Percentiles rank a stretch among this genome's conserved stretches.
These are phyloP conservation scores for Naganishia kalamii DNA, from an alignment of 768 basidiomycete species.

Conservation along the genomic window DNA sequence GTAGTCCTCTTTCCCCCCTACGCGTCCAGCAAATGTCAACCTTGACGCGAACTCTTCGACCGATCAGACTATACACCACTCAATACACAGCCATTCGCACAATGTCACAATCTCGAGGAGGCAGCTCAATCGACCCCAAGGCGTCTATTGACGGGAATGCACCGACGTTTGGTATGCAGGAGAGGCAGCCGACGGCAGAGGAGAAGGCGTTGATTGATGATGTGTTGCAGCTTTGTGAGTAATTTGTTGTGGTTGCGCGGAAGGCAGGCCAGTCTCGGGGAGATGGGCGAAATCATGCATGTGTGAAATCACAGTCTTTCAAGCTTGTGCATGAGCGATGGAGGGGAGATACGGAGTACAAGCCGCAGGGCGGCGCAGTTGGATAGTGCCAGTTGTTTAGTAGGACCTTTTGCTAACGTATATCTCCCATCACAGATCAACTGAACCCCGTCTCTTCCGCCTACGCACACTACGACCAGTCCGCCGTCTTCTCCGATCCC, in stretches of 20 bases:
- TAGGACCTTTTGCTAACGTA: too few relatives aligned
- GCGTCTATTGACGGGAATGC: conserved; percentile 14
- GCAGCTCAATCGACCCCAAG: conserved; percentile 3
- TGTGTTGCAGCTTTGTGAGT: conserved; percentile 38
- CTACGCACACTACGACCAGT: conserved; percentile 33
- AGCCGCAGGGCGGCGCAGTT: too few relatives aligned
- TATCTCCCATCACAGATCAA: conserved; percentile 28
- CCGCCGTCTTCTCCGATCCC: conserved; percentile 41
- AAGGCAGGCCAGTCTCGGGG: too few relatives aligned
- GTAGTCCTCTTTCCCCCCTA: background rate
- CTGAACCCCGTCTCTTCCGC: conserved; percentile 36
- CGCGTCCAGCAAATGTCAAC: background rate
- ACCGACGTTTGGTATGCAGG: conserved; percentile 33
- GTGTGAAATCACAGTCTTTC: background rate
- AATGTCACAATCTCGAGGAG: conserved; percentile 17
- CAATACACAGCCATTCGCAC: background rate
- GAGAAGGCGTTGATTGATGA: conserved; percentile 37
- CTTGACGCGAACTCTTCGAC: conserved; percentile 1
- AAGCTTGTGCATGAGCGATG: too few relatives aligned
- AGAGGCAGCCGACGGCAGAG: conserved; percentile 30
- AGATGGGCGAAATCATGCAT: background rate
- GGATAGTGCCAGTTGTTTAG: too few relatives aligned
- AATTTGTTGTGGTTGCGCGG: background rate
- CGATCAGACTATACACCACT: background rate
- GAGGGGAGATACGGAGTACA: too few relatives aligned